Conservation (phyloP, 768 basidiomycete species). For the Amanita brunnescens region DNA sequence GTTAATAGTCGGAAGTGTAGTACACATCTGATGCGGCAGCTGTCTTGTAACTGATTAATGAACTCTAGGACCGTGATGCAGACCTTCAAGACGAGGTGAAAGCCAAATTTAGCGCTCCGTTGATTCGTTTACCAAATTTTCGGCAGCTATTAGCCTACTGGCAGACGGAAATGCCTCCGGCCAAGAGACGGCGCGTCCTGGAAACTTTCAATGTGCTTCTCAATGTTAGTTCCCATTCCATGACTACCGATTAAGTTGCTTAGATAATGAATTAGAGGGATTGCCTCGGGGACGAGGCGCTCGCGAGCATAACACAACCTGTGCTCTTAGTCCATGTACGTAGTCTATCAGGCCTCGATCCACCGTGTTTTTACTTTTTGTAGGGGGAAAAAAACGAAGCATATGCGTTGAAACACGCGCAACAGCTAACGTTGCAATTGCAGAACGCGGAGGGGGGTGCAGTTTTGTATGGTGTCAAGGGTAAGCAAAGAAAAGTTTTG, state of each 20-base stretch:
- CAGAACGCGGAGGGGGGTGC: slow-evolving; percentile 41
- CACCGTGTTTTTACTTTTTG: slow-evolving; percentile 5
- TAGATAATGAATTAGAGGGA: slow-evolving; percentile 29
- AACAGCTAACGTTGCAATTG: slow-evolving; percentile 41
- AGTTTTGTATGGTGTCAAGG: slow-evolving; percentile 52
- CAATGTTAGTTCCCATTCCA: slow-evolving; percentile 37
- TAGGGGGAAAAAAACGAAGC: slow-evolving; percentile 55
- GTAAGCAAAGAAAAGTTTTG: slow-evolving; percentile 23
- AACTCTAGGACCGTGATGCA: slow-evolving; percentile 35
- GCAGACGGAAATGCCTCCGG: slow-evolving; percentile 48
- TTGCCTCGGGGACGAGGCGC: slow-evolving; percentile 37
- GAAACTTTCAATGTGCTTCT: slow-evolving; percentile 48
- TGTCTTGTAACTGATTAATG: neutral
- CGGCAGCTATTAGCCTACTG: slow-evolving; percentile 57
- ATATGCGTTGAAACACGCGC: slow-evolving; percentile 48
- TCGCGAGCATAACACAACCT: slow-evolving; percentile 50
- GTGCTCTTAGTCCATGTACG: slow-evolving; percentile 62
- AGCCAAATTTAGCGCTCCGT: slow-evolving; percentile 9
- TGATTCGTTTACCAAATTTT: neutral
- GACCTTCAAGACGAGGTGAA: slow-evolving; percentile 62
- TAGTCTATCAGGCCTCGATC: neutral
- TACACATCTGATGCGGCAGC: slow-evolving; percentile 12
- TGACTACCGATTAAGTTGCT: neutral
- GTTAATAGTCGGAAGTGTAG: slow-evolving; percentile 49
- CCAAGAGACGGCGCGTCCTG: slow-evolving; percentile 38